Evolutionary conservation across 805 yeast genomes (phyloP).

Genomic region (Pichia membranifaciens): DNA sequence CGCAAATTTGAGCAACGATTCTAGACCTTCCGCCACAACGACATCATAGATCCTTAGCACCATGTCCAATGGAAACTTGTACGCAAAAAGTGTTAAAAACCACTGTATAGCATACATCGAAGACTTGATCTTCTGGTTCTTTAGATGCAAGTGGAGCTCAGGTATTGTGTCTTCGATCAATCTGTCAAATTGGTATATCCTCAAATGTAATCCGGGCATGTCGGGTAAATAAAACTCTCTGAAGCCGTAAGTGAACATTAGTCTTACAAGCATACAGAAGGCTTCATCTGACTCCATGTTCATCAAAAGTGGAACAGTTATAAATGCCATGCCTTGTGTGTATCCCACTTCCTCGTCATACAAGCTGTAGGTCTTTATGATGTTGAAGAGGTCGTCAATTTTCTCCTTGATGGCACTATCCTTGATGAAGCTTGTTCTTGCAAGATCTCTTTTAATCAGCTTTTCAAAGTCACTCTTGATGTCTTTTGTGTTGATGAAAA

Average conservation of each 20-base stretch:
- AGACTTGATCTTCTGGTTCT: constrained; percentile 80
- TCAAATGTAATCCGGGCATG: constrained; percentile 88
- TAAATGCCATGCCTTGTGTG: constrained; percentile 97
- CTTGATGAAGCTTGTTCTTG: constrained; percentile 79
- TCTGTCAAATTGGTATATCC: constrained; percentile 86
- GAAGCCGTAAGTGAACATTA: constrained; percentile 83
- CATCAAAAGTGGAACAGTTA: constrained; percentile 77
- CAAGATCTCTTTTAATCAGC: constrained; percentile 73
- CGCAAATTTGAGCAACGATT: constrained; percentile 78
- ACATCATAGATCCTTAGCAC: constrained; percentile 85
- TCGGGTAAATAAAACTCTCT: constrained; percentile 76
- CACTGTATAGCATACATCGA: constrained; percentile 98
- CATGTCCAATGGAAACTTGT: constrained; percentile 85
- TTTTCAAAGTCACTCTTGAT: constrained; percentile 60
- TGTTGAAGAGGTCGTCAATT: constrained; percentile 58
- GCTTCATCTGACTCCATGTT: constrained; percentile 81
- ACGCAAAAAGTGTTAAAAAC: constrained; percentile 93
- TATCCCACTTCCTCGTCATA: constrained; percentile 93
- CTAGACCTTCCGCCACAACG: constrained; percentile 86
- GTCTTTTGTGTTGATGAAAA: constrained; percentile 43
- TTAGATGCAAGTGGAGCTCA: constrained; percentile 63
- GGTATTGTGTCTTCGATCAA: constrained; percentile 75
- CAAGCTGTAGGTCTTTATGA: constrained; percentile 77
- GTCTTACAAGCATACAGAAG: constrained; percentile 68
- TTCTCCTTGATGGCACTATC: constrained; percentile 48